Percentiles rank a stretch among this genome's conserved stretches.
Conservation (phyloP, 495 filamentous ascomycete species). For the Penicillium odoratum region DNA sequence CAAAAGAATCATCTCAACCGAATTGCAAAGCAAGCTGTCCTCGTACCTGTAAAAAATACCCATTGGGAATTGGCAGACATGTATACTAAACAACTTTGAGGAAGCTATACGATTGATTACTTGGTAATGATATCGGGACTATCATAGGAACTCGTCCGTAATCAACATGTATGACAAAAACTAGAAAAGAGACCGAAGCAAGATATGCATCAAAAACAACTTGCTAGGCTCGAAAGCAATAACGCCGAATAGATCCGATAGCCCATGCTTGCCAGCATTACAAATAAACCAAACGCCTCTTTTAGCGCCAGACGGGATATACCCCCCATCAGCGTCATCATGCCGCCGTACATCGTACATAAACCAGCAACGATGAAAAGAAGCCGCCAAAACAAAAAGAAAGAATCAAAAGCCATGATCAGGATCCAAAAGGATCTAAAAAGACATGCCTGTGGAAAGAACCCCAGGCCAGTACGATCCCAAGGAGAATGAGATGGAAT, state of each 20-base stretch:
- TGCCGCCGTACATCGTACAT: slow-evolving; percentile 24
- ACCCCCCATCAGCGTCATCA: slow-evolving; percentile 27
- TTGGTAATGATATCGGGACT: not conserved
- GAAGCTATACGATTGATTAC: not conserved
- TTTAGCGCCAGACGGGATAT: slow-evolving; percentile 26
- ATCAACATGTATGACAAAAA: not conserved
- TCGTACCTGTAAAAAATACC: not conserved
- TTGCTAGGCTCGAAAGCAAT: slow-evolving; percentile 3
- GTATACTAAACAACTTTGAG: not conserved
- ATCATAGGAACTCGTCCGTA: slow-evolving; percentile 2
- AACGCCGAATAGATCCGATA: slow-evolving; percentile 15
- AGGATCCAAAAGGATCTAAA: slow-evolving; percentile 20
- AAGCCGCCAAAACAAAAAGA: slow-evolving; percentile 17
- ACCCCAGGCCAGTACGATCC: not conserved
- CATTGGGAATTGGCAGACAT: not conserved
- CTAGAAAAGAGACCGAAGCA: not conserved
- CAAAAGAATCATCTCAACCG: not conserved
- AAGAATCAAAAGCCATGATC: slow-evolving; percentile 8
- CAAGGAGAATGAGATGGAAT: slow-evolving; percentile 18
- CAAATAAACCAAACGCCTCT: slow-evolving; percentile 26
- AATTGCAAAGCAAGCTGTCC: not conserved
- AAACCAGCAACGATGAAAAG: slow-evolving; percentile 13
- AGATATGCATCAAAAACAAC: slow-evolving; percentile 11
- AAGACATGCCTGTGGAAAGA: slow-evolving; percentile 18
- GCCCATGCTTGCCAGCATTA: slow-evolving; percentile 22